Base-by-base conservation (phyloP, 2,329 filamentous ascomycete genomes). In the Phyllachora maydis region DNA sequence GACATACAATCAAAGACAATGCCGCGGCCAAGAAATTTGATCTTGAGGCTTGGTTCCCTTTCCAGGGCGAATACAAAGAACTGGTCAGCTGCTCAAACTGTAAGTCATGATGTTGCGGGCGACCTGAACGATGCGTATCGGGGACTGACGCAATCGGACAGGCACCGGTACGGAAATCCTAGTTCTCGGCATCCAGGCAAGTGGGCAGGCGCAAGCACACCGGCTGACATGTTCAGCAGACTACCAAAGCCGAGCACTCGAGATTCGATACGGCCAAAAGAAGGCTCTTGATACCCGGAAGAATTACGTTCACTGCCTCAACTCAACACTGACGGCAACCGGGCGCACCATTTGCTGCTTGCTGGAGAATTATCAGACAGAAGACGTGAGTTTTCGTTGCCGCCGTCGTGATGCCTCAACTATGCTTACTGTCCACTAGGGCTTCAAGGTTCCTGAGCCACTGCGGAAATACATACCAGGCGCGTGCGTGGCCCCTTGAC, bases 71-170 rank as follows among this genome's bases (percentile, higher is more conserved):
- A 51, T 98, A 95, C 64, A 95, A 95, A 55, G 88, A 95, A 54
- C 66, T 98, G 14, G 88, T 95, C 23, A 91, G 79, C 11, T 92
- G 83, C 63, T 91, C 81, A 30, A 98, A 98, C 55, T 98, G 88
- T 58, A 91, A n/a, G n/a, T n/a, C n/a, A n/a, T n/a, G n/a, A n/a
- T n/a, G n/a, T n/a, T n/a, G n/a, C n/a, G n/a, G n/a, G n/a, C n/a
- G n/a, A n/a, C n/a, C n/a, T n/a, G n/a, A n/a, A n/a, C n/a, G n/a
- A n/a, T n/a, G n/a, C n/a, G n/a, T n/a, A n/a, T n/a, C n/a, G n/a
- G n/a, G n/a, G n/a, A n/a, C n/a, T n/a, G n/a, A n/a, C n/a, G n/a
- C n/a, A n/a, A n/a, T n/a, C n/a, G n/a, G n/a, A n/a, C n/a, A n/a
- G n/a, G n/a, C n/a, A n/a, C n/a, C n/a, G n/a, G n/a, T n/a, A n/a